Evolutionary conservation across 208 protist genomes (phyloP).

Genomic region (Wallacemonas sp.): DNA sequence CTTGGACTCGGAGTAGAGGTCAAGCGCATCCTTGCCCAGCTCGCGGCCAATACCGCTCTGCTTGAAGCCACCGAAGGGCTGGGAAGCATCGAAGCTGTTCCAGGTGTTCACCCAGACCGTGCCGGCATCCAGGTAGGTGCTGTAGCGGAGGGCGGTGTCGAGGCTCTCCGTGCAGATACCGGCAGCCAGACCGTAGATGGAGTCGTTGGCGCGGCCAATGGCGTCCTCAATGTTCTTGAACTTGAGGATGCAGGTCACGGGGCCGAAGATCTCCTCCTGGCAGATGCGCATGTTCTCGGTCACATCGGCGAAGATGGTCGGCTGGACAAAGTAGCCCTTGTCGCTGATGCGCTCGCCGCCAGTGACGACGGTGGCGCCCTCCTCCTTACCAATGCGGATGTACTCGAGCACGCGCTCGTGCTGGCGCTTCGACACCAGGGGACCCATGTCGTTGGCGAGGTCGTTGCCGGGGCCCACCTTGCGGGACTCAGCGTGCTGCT

Average conservation of each 20-base stretch:
- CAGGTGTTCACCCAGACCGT: constrained; percentile 91
- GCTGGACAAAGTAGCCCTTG: constrained; percentile 85
- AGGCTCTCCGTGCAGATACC: constrained; percentile 78
- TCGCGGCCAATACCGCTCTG: constrained; percentile 86
- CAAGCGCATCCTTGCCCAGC: constrained; percentile 63
- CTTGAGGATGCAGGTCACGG: constrained; percentile 84
- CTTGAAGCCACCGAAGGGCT: constrained; percentile 91
- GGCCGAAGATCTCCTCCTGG: constrained; percentile 91
- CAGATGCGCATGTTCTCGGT: constrained; percentile 75
- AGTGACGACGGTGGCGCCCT: constrained; percentile 68
- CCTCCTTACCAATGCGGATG: constrained; percentile 76
- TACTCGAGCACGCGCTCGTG: constrained; percentile 71
- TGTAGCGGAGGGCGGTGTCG: constrained; percentile 61
- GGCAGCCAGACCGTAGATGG: constrained; percentile 85
- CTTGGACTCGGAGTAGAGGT: constrained; percentile 80
- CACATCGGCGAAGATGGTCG: constrained; percentile 83
- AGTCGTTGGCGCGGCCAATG: constrained; percentile 75
- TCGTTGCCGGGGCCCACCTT: constrained; percentile 65
- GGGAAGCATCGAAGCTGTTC: constrained; percentile 72
- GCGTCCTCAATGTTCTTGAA: constrained; percentile 84
- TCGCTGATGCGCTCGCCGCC: constrained; percentile 52
- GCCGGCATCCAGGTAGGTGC: constrained; percentile 66
- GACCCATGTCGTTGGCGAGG: constrained; percentile 52
- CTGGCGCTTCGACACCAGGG: constrained; percentile 73
- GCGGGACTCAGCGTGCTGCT: constrained; percentile 45